Evolutionary conservation across 805 yeast genomes (phyloP).

Genomic region (Wickerhamomyces pijperi): DNA sequence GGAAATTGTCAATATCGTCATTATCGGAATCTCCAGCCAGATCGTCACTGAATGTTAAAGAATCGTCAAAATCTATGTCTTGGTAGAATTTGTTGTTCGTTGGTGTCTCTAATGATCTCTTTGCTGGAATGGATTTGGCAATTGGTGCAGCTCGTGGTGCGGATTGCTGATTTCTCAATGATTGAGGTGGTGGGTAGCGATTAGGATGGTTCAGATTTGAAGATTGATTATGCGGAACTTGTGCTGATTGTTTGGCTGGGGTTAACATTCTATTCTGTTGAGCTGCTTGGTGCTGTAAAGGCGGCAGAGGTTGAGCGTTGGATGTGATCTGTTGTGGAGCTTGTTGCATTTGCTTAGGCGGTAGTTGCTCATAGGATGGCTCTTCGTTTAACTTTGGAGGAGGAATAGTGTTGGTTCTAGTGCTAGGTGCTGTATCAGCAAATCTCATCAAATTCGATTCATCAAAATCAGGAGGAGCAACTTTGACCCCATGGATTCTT

Average conservation of each 20-base stretch:
- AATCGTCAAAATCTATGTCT: slow-evolving; percentile 35
- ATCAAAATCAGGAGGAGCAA: slow-evolving; percentile 34
- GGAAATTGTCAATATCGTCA: slow-evolving; percentile 16
- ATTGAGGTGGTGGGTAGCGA: slow-evolving; percentile 2
- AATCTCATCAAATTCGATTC: slow-evolving; percentile 29
- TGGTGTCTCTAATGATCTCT: slow-evolving; percentile 5
- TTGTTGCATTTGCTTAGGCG: no score
- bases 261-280: background rate
- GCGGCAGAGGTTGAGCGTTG: no score
- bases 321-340: no score
- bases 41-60: slow-evolving; percentile 42
- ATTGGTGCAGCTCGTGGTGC: background rate
- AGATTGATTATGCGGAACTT: background rate
- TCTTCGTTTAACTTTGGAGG: no score
- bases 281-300: background rate
- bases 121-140: slow-evolving; percentile 9
- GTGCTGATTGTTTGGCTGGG: background rate
- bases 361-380: slow-evolving; percentile 2
- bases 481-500: slow-evolving; percentile 29
- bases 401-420: slow-evolving; percentile 6
- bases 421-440: slow-evolving; percentile 8
- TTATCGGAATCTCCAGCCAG: slow-evolving; percentile 26
- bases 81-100: background rate
- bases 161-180: background rate
- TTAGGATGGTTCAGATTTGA: background rate